Base-by-base conservation (phyloP, 1,284 basidiomycete genomes). In the Ceratobasidium papillatum region DNA sequence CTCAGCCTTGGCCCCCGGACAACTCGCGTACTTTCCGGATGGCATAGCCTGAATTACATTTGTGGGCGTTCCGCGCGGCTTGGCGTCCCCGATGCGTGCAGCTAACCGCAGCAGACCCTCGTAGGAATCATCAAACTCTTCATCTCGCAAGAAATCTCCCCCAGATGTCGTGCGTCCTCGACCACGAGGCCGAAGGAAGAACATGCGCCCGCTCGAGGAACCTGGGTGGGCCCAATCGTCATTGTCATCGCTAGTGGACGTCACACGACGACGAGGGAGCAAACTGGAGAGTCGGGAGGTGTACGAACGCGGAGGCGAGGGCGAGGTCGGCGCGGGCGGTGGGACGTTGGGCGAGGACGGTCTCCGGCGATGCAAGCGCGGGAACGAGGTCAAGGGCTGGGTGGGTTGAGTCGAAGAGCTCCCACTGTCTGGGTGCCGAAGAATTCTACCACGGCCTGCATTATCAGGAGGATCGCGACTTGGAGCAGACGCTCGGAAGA, bases 71-170 rank as follows among this genome's bases (percentile, higher is more conserved):
- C 75, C 52, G n/a, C 68, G 69, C 8, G 76, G 76, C 61, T 75
- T 74, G 0, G 77, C 74, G 19, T 75, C 69, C 34, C 77, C 77
- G 38, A 77, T 78, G 11, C 77, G 74, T 5, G 75, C 76, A 19
- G 74, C 74, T 7, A 78, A 41, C n/a, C 77, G n/a, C 12, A 77
- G 68, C 38, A 78, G 75, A 19, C 75, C 75, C 63, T 78, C 77
- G 61, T 77, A 78, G 32, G 77, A 76, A 45, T 71, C 64, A 43
- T 78, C 77, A n/a, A 75, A 68, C 30, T 77, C 76, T 17, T 74
- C 73, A 52, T 75, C 72, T n/a, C 66, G 66, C 38, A 71, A 27
- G 32, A 51, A 71, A 49, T 71, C 66, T 17, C 66, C 66, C 11
- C 63, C 63, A 51, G 51, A 41, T 12, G 66, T 68, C 11, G 65